Conservation (phyloP, 83 land plant species). For the Picea engelmannii region DNA sequence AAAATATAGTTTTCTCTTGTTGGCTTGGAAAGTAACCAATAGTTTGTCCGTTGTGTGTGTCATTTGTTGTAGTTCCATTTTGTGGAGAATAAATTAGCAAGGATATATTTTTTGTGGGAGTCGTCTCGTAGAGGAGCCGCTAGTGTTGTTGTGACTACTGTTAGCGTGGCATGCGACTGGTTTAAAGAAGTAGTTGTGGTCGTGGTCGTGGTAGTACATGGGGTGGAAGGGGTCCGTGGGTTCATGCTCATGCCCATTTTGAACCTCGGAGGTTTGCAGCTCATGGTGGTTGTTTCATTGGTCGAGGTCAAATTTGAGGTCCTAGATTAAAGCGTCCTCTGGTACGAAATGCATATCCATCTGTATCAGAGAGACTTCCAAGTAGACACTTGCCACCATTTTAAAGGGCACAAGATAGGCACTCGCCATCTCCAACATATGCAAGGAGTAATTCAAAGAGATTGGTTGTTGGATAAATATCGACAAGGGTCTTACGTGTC, state of each 20-base stretch:
- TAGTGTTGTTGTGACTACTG: no score
- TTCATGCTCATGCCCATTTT: slow-evolving; percentile 27
- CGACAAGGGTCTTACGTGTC: no score
- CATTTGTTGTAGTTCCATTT: no score
- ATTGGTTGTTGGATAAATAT: background rate
- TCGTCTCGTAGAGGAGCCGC: no score
- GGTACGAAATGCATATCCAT: slow-evolving; percentile 26
- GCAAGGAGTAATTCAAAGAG: slow-evolving; percentile 59
- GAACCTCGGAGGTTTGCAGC: slow-evolving; percentile 33
- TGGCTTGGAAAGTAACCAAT: no score
- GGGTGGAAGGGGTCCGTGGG: slow-evolving; percentile 21
- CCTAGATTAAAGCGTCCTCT: slow-evolving; percentile 40
- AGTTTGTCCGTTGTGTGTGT: no score
- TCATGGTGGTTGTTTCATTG: slow-evolving; percentile 25
- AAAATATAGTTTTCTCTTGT: no score
- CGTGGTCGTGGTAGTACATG: slow-evolving; percentile 18
- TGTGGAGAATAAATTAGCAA: no score
- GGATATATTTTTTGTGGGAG: no score
- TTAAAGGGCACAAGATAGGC: slow-evolving; percentile 57
- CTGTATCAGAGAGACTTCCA: slow-evolving; percentile 29
- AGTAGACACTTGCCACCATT: slow-evolving; percentile 41
- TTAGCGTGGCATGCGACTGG: no score
- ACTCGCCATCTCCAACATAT: slow-evolving; percentile 45
- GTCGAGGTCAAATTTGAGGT: slow-evolving; percentile 29
- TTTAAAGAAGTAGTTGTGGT: slow-evolving; percentile 2